Base-by-base conservation (phyloP, 2,329 filamentous ascomycete species). In the Microdochium bolleyi region DNA sequence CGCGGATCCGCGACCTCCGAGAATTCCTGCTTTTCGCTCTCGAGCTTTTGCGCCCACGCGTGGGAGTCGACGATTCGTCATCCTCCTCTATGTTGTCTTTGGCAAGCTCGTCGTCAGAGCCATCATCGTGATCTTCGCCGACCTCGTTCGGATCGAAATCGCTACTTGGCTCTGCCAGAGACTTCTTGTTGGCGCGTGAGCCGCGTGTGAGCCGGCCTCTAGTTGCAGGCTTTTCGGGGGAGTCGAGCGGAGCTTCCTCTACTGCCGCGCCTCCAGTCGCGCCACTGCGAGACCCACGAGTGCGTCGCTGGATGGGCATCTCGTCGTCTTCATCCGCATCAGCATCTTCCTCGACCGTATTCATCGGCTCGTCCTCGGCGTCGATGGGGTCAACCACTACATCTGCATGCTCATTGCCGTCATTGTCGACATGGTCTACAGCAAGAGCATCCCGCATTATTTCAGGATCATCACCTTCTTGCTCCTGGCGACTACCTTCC, bases 101-200 rank as follows among this genome's bases (percentile, higher is more conserved):
- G 13, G 41, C 57, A 11, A 73, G 75, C 9, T 75, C 78, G 24
- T 82, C 80, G 4, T 76, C 80, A 0, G 79, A 82, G 51, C 82
- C 80, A 24, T 82, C 78, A 14, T 73, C 77, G 41, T 75, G 78
- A 22, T 82, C 80, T 4, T 76, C 80, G 0, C 79, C 82, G 51
- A 82, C 80, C 22, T 82, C 78, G 16, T 73, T 77, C 19, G 80
- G 80, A 52, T 84, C 80, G 59, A 83, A 84, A 57, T 84, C 80
- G 58, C 80, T 83, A 51, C 79, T 83, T 4, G 73, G 75, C 54
- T 83, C 80, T 53, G 79, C 73, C 2, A 70, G 61, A 7, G 73
- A 64, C 57, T 75, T 73, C 58, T 67, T 74, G 56, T 67, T 74
- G 56, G 73, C 72, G 44, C 73, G 75, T 14, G 69, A 72, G 52